Conservation (phyloP, 495 filamentous ascomycete genomes). For the Neurospora intermedia region DNA sequence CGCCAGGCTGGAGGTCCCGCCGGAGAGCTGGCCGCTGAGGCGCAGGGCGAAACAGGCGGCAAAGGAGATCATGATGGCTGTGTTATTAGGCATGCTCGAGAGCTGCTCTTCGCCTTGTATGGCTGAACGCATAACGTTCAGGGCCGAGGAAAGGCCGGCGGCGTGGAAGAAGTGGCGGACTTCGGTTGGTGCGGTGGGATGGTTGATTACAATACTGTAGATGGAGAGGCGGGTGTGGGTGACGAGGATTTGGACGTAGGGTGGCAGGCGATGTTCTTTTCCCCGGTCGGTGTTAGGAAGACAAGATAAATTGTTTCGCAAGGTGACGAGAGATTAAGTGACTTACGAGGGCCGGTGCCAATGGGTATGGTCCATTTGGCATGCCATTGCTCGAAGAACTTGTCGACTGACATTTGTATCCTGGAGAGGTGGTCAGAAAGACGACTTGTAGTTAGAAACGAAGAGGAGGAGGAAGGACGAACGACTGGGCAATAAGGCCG, state of each 20-base stretch:
- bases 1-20: conserved; percentile 45
- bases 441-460: neutral
- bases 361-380: conserved; percentile 50
- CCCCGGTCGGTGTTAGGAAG: neutral
- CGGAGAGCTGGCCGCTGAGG: conserved; percentile 46
- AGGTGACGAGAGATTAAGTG: neutral
- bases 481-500: conserved; percentile 46
- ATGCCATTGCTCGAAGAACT: conserved; percentile 53
- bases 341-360: conserved; percentile 43
- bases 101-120: conserved; percentile 60
- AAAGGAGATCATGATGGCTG: conserved; percentile 68
- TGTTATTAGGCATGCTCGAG: conserved; percentile 69
- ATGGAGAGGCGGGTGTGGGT: conserved; percentile 61
- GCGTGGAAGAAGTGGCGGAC: conserved; percentile 63
- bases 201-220: conserved; percentile 66
- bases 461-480: conserved; percentile 12
- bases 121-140: conserved; percentile 64
- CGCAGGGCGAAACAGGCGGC: conserved; percentile 60
- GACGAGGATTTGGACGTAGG: conserved; percentile 66
- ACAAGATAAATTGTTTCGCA: too few species aligned
- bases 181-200: conserved; percentile 57
- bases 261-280: conserved; percentile 49
- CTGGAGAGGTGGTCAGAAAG: conserved; percentile 16
- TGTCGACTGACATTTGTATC: conserved; percentile 50
- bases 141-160: conserved; percentile 54